phyloP scores from a whole-genome alignment of 768 basidiomycete species.

The Podaxis pistillaris region DNA sequence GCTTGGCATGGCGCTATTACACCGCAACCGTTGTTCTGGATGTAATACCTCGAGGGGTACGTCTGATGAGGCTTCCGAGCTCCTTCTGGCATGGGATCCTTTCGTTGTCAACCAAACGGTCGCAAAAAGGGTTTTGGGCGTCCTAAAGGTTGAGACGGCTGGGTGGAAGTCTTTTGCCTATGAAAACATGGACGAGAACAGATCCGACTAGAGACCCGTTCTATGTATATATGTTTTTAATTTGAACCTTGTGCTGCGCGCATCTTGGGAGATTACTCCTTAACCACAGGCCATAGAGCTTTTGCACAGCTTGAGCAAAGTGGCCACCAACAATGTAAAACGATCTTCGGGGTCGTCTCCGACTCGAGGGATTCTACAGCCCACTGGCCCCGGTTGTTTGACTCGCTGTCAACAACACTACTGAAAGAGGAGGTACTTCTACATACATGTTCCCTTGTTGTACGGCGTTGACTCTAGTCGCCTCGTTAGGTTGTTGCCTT shows the following conservation, averaged over 20 bases:
- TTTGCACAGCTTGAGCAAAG: background rate
- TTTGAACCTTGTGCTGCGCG: background rate
- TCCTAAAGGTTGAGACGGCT: background rate
- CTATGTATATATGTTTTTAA: too few species aligned
- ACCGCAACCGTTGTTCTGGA: background rate
- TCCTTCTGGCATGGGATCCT: background rate
- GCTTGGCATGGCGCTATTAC: background rate
- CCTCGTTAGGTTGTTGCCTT: too few species aligned
- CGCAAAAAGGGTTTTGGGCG: background rate
- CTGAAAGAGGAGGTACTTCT: background rate
- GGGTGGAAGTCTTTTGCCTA: background rate
- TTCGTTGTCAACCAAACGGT: background rate
- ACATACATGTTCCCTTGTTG: too few species aligned
- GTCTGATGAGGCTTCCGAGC: background rate
- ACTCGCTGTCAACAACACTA: background rate
- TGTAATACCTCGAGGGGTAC: background rate
- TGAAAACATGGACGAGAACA: background rate
- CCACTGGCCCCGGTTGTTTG: background rate
- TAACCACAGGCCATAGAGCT: background rate
- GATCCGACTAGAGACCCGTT: too few species aligned
- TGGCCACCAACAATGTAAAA: background rate
- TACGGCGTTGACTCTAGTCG: too few species aligned
- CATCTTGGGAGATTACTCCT: background rate
- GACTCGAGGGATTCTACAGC: background rate
- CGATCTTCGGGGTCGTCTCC: background rate